Conservation (phyloP, 768 basidiomycete genomes). For the Macrolepiota fuliginosa region DNA sequence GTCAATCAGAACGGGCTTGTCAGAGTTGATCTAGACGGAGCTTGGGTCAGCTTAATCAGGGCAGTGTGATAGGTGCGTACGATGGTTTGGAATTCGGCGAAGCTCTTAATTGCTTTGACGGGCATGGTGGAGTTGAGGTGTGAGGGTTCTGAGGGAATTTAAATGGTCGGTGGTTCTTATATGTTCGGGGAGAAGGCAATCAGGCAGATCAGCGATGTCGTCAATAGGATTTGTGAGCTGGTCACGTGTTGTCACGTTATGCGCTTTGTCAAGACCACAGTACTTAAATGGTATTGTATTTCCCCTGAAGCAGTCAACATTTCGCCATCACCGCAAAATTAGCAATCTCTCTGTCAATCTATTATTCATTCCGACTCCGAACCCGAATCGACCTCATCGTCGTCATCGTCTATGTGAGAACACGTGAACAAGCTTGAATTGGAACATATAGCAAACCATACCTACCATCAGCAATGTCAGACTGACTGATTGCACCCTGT, state of each 20-base stretch:
- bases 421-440: neutral
- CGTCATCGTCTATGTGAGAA: slow-evolving; percentile 26
- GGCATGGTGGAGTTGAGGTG: slow-evolving; percentile 5
- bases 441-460: neutral
- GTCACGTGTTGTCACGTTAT: slow-evolving; percentile 8
- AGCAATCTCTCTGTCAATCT: neutral
- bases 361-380: slow-evolving; percentile 16
- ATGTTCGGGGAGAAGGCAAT: neutral
- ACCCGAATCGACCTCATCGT: slow-evolving; percentile 22
- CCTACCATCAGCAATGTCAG: slow-evolving; percentile 68
- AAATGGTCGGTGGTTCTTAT: neutral
- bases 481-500: slow-evolving; percentile 44
- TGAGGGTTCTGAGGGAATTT: neutral
- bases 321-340: neutral
- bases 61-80: slow-evolving; percentile 1
- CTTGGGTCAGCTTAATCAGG: neutral
- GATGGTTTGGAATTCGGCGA: slow-evolving; percentile 11
- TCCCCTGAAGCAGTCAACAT: neutral
- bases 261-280: neutral
- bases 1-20: slow-evolving; percentile 54
- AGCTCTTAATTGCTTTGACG: slow-evolving; percentile 10
- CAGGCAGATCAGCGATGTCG: neutral
- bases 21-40: slow-evolving; percentile 40
- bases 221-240: slow-evolving; percentile 10
- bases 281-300: neutral